Conservation (phyloP, 139 green algal genomes). For the Parachlorella kessleri region DNA sequence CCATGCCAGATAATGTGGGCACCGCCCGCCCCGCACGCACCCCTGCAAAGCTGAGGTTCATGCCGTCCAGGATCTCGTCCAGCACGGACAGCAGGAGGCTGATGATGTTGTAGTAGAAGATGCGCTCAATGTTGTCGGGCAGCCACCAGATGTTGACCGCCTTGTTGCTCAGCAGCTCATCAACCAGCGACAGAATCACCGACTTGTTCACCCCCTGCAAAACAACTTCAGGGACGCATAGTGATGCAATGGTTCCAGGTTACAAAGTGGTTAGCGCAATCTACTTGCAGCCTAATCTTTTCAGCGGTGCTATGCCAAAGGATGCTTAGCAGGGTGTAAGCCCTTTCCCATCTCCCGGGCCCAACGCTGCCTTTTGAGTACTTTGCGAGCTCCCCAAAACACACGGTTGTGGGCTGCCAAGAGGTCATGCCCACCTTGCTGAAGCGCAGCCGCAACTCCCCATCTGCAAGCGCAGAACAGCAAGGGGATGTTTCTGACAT, state of each 20-base stretch:
- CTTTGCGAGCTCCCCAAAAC: not conserved
- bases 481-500: too few relatives aligned
- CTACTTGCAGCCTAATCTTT: too few relatives aligned
- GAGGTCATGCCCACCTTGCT: not conserved
- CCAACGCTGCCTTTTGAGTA: too few relatives aligned
- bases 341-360: too few relatives aligned
- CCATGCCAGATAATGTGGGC: not conserved
- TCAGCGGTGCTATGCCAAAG: too few relatives aligned
- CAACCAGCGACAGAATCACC: constrained; percentile 28
- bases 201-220: constrained; percentile 37
- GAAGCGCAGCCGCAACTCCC: constrained; percentile 24
- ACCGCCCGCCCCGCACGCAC: not conserved
- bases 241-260: too few relatives aligned
- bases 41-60: constrained; percentile 32
- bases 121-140: constrained; percentile 27
- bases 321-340: too few relatives aligned
- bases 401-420: not conserved
- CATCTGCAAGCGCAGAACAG: too few relatives aligned
- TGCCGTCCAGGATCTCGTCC: constrained; percentile 35
- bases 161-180: constrained; percentile 32
- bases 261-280: too few relatives aligned
- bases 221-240: too few relatives aligned
- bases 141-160: constrained; percentile 45
- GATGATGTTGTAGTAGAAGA: constrained; percentile 33
- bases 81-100: constrained; percentile 26